Evolutionary conservation across 1,284 basidiomycete genomes (phyloP), one percentile per base, ranked within the genome.

Genomic region (Rhodotorula sp.): DNA sequence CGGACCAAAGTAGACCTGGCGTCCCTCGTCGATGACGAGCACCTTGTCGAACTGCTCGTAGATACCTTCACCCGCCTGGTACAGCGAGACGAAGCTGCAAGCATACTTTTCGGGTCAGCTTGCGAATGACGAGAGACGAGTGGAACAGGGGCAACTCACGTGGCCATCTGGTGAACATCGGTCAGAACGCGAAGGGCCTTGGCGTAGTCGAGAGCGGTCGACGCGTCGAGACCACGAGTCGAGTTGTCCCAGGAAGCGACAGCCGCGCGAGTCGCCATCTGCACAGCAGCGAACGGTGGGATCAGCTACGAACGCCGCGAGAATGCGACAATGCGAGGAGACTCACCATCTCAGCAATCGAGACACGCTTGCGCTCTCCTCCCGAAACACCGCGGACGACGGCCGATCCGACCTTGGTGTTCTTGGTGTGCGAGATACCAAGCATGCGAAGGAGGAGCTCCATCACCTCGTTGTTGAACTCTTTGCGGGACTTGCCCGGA

Each of bases 1-100:
- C 6, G 87, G 87, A 10, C 93, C 93, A 79, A 88, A 93, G 84
- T 88, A 95, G 53, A 91, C 91, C 79, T 91, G 88, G 57, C 87
- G 88, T 20, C 93, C 93, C 79, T 91, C 83, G 80, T 93, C 88
- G 66, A 95, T 83, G 37, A 96, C 86, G 69, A 78, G 73, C 70
- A 91, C 88, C 80, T 91, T 91, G 82, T 91, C 89, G 75, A 91
- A 91, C 62, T 83, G 83, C 18, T 87, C 81, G 80, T 75, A 91
- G 80, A 77, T 93, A 82, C 80, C 90, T 86, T 81, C 80, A 64
- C 87, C 85, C 49, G 86, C 86, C 80, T 71, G 69, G 62, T 71
- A 71, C 10, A 71, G 63, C 33, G 66, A 67, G 24, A 64, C 64
- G 69, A 71, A 71, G 26, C 53, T 54, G 26, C n/a, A 17, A 26